phyloP scores from a whole-genome alignment of 163 green algal genomes.

The Trebouxia gelatinosa region DNA sequence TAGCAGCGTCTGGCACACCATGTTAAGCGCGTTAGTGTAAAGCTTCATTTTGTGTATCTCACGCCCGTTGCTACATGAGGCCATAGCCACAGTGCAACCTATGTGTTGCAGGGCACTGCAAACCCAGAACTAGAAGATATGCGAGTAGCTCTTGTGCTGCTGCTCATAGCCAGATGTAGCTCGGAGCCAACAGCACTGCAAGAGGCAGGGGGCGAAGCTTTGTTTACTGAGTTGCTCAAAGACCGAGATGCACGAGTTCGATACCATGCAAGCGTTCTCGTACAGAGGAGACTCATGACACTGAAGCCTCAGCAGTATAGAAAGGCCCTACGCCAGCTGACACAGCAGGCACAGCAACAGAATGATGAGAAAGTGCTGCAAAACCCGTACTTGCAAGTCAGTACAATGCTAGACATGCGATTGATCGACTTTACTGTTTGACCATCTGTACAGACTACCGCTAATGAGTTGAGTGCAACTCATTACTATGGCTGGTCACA shows the following conservation, averaged over 20 bases:
- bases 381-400: conserved; percentile 71
- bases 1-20: too few species aligned
- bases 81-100: background rate
- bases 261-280: conserved; percentile 53
- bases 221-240: conserved; percentile 46
- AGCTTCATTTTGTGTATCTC: too few species aligned
- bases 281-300: conserved; percentile 64
- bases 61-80: too few species aligned
- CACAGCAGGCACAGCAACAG: conserved; percentile 57
- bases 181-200: conserved; percentile 13
- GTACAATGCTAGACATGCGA: conserved; percentile 38
- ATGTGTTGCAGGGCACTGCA: conserved; percentile 3
- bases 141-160: conserved; percentile 48
- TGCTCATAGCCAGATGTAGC: conserved; percentile 48
- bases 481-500: too few species aligned
- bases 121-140: conserved; percentile 27
- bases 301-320: conserved; percentile 67
- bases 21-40: too few species aligned
- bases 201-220: conserved; percentile 14
- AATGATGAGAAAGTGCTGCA: conserved; percentile 69
- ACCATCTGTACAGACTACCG: too few species aligned
- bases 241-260: conserved; percentile 51
- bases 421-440: conserved; percentile 18
- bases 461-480: too few species aligned
- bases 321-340: conserved; percentile 54